Percentiles rank a stretch among this genome's conserved stretches.
phyloP scores from a whole-genome alignment of 495 filamentous ascomycete species.

The Penicillium flavigenum region DNA sequence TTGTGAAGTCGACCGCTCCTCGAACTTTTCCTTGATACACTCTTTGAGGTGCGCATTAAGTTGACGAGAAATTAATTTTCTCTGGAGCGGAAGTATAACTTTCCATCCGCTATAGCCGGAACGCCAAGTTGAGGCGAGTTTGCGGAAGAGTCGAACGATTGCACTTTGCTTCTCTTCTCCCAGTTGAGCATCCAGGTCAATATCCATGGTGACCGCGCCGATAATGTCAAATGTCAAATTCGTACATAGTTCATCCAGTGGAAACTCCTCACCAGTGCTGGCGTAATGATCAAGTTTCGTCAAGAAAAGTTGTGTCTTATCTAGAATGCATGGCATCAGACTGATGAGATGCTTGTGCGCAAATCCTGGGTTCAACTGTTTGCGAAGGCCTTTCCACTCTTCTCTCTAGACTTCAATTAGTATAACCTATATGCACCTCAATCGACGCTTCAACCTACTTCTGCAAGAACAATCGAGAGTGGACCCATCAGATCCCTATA shows the following conservation, averaged over 20 bases:
- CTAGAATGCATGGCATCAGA: constrained; percentile 35
- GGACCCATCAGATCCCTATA: background rate
- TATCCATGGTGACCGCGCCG: constrained; percentile 19
- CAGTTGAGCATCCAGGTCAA: constrained; percentile 10
- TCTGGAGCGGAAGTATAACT: background rate
- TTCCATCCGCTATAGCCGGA: constrained; percentile 14
- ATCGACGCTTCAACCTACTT: background rate
- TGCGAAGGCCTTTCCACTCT: constrained; percentile 41
- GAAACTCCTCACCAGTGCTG: constrained; percentile 22
- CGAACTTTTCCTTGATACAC: constrained; percentile 1
- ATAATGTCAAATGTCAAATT: constrained; percentile 31
- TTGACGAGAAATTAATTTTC: background rate
- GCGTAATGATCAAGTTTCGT: constrained; percentile 28
- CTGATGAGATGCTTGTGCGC: constrained; percentile 36
- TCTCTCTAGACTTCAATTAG: constrained; percentile 11
- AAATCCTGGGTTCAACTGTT: constrained; percentile 43
- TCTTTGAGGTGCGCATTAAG: background rate
- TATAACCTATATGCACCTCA: background rate
- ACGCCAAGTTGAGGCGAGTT: constrained; percentile 16
- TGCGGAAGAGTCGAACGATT: constrained; percentile 5
- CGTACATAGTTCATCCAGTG: constrained; percentile 16
- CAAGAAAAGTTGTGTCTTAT: constrained; percentile 35
- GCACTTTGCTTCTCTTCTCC: constrained; percentile 4
- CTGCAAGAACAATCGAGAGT: background rate
- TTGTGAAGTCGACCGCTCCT: background rate